These are phyloP conservation scores for slime mould (Dictyostelium discoideum) DNA, from an alignment of 78 protist species.

Conservation along the genomic window DNA sequence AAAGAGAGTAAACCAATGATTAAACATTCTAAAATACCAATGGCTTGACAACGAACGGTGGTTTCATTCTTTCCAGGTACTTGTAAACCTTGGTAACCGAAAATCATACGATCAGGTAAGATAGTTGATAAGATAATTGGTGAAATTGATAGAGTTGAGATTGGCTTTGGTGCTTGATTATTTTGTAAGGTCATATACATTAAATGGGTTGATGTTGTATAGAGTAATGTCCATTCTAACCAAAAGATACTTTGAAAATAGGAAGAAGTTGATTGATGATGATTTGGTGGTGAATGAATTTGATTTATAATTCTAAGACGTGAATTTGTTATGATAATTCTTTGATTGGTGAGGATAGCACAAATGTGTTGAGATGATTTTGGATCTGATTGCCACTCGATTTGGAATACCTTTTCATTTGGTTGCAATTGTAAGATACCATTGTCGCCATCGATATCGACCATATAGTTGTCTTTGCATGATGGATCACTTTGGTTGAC, in stretches of 20 bases:
- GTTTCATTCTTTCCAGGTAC: constrained; percentile 46
- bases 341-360: constrained; percentile 41
- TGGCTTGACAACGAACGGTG: constrained; percentile 13
- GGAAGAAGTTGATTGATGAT: background rate
- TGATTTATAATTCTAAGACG: constrained; percentile 45
- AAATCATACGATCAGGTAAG: constrained; percentile 59
- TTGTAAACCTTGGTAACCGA: constrained; percentile 41
- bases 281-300: constrained; percentile 30
- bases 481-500: background rate
- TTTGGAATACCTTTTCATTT: constrained; percentile 35
- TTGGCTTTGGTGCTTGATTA: constrained; percentile 44
- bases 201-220: constrained; percentile 50
- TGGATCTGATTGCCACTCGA: constrained; percentile 75
- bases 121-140: constrained; percentile 37
- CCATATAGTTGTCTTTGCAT: constrained; percentile 16
- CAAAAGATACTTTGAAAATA: constrained; percentile 55
- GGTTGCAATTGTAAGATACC: background rate
- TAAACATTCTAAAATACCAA: constrained; percentile 41
- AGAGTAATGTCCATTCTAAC: constrained; percentile 72
- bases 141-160: constrained; percentile 3
- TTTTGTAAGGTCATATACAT: constrained; percentile 67
- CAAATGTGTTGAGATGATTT: constrained; percentile 21
- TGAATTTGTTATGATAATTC: constrained; percentile 52
- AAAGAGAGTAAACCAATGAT: constrained; percentile 36
- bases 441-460: background rate